phyloP scores from a whole-genome alignment of 2,329 filamentous ascomycete genomes.

The Thermomyces lanuginosus region DNA sequence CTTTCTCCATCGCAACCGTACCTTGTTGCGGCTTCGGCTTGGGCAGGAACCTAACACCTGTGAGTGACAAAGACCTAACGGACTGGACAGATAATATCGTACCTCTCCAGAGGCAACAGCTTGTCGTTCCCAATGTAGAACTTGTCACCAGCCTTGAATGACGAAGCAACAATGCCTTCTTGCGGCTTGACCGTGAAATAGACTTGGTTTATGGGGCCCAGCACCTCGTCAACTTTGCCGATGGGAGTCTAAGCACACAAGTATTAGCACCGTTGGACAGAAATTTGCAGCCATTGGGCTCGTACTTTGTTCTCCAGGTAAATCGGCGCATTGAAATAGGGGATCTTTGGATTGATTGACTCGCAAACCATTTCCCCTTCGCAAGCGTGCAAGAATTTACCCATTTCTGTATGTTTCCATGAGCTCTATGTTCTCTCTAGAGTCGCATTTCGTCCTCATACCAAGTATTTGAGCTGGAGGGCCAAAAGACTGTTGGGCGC shows the following conservation, averaged over 20 bases:
- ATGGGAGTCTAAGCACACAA: slow-evolving; percentile 49
- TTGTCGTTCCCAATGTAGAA: slow-evolving; percentile 94
- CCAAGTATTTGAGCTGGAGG: slow-evolving; percentile 46
- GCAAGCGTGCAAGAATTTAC: slow-evolving; percentile 80
- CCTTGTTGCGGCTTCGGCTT: slow-evolving; percentile 63
- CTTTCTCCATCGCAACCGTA: too few species aligned
- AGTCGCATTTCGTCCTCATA: slow-evolving; percentile 16
- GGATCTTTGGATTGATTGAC: slow-evolving; percentile 86
- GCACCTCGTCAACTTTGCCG: slow-evolving; percentile 95
- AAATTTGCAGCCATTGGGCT: slow-evolving; percentile 1
- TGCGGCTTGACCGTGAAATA: slow-evolving; percentile 97
- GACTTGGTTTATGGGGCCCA: slow-evolving; percentile 93
- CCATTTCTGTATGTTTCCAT: slow-evolving; percentile 58
- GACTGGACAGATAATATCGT: slow-evolving; percentile 10
- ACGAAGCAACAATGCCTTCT: slow-evolving; percentile 86
- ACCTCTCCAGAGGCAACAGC: slow-evolving; percentile 79
- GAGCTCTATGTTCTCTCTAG: slow-evolving; percentile 11
- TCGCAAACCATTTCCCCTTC: slow-evolving; percentile 98
- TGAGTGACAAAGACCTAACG: not conserved
- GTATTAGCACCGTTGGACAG: slow-evolving; percentile 1
- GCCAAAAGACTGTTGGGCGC: slow-evolving; percentile 44
- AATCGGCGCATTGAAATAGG: slow-evolving; percentile 97
- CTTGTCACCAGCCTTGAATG: slow-evolving; percentile 92
- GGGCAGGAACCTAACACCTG: slow-evolving; percentile 54
- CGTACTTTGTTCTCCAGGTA: slow-evolving; percentile 93